Percentiles rank a stretch among this genome's conserved stretches.
phyloP scores from a whole-genome alignment of 106 monocot genomes.

The Allium sativum region DNA sequence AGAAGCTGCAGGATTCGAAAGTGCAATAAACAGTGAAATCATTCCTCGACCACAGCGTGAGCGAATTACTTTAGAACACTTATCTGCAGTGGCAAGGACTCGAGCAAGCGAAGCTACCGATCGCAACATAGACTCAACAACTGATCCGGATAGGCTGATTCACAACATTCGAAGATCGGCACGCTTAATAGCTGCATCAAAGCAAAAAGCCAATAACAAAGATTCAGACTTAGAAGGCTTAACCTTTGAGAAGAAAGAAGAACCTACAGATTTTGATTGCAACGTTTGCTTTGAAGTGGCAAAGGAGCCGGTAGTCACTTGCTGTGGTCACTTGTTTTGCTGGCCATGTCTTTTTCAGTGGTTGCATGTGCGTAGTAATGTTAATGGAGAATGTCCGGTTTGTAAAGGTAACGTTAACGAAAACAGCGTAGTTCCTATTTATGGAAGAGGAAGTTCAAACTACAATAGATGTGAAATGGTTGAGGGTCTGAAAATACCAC shows the following conservation, averaged over 20 bases:
- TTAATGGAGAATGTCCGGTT: slow-evolving; percentile 9
- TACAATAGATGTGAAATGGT: slow-evolving; percentile 4
- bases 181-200: neutral
- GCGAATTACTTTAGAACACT: neutral
- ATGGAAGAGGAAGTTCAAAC: slow-evolving; percentile 11
- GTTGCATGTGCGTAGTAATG: slow-evolving; percentile 9
- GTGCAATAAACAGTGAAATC: neutral
- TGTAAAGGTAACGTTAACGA: slow-evolving; percentile 14
- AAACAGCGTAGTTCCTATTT: slow-evolving; percentile 11
- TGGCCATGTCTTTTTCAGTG: slow-evolving; percentile 18
- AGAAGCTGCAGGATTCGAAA: neutral
- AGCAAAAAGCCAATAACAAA: slow-evolving; percentile 1
- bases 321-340: slow-evolving; percentile 19
- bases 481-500: slow-evolving; percentile 5
- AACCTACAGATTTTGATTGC: slow-evolving; percentile 10
- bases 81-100: neutral
- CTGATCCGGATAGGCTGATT: slow-evolving; percentile 7
- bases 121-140: neutral
- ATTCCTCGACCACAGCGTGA: neutral
- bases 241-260: slow-evolving; percentile 3
- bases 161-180: neutral
- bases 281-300: slow-evolving; percentile 16
- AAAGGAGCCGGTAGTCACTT: slow-evolving; percentile 15
- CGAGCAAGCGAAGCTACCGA: neutral
- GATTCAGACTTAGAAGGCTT: neutral